phyloP scores from a whole-genome alignment of 352 stramenopile genomes.

The Phytophthora tubulina region DNA sequence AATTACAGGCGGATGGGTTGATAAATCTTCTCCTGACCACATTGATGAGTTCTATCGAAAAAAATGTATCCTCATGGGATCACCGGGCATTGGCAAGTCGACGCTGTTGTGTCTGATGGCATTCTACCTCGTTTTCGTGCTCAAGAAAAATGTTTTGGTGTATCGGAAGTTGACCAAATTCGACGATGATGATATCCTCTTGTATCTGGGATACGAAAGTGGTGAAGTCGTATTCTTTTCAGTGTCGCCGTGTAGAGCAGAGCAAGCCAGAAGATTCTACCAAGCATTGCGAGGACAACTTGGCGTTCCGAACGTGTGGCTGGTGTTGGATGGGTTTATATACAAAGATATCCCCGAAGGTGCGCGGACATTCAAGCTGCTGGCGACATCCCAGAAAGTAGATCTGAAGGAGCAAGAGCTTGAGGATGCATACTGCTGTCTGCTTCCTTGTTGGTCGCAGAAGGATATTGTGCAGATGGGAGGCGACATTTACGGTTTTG shows the following conservation, averaged over 20 bases:
- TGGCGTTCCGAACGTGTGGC: neutral
- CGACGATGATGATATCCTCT: conserved; percentile 5
- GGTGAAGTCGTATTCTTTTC: conserved; percentile 20
- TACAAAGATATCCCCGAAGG: neutral
- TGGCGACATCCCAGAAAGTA: conserved; percentile 36
- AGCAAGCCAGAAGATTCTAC: neutral
- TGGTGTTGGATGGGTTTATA: neutral
- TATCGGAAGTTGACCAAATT: conserved; percentile 33
- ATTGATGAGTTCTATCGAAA: conserved; percentile 29
- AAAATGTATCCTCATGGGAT: conserved; percentile 40
- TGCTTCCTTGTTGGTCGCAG: conserved; percentile 23
- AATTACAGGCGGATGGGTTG: conserved; percentile 34
- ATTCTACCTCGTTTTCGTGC: conserved; percentile 37
- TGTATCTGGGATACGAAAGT: conserved; percentile 24
- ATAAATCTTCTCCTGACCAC: conserved; percentile 14
- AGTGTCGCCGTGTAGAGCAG: neutral
- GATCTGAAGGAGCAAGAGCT: conserved; percentile 20
- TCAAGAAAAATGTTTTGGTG: conserved; percentile 45
- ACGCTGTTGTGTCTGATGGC: conserved; percentile 40
- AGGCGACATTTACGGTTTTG: neutral
- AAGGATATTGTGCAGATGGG: conserved; percentile 15
- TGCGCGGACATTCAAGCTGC: conserved; percentile 24
- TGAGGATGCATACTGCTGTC: conserved; percentile 17
- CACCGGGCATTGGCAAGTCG: conserved; percentile 41
- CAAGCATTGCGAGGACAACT: neutral